Evolutionary conservation across 2,329 filamentous ascomycete genomes (phyloP), one percentile per base, ranked within the genome.

Genomic region (Microcyclospora tardicrescens): DNA sequence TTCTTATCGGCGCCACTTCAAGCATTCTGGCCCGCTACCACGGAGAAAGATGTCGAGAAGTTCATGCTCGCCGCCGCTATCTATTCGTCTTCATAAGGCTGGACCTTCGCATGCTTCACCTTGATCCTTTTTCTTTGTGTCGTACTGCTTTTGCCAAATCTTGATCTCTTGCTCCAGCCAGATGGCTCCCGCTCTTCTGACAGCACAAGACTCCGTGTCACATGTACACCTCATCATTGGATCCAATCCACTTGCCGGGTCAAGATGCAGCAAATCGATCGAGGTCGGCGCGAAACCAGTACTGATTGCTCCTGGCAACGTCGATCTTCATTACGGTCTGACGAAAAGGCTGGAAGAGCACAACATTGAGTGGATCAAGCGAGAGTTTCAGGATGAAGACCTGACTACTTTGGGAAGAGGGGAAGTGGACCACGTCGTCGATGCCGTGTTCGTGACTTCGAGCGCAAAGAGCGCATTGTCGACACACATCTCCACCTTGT

Each of bases 361-460:
- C 40, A 64, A 75, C 43, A 72, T 86, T 5, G 61, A 72, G 46
- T 85, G 81, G 80, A 53, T 79, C 24, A 67, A 71, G 49, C 73
- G 75, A 42, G 56, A 65, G 0, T 93, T 95, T 50, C 59, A 73
- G 36, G 79, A 89, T 29, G 62, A 65, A 0, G 81, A 95, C 56
- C 61, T 95, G 38, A 77, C 77, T 31, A 76, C 68, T 1, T 65
- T 94, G 2, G 91, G 91, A n/a, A 73, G 91, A 37, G 71, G 76
- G 31, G 84, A 93, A 41, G 79, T 94, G 9, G 78, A 75, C 45
- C 56, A 65, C 38, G 75, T 93, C 4, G 89, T 94, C 12, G 91
- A 98, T 60, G 82, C 83, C 39, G 91, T 98, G 30, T 96, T 96
- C 60, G 78, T 96, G 29, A 94, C 86, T 1, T 54, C 67, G 16